Evolutionary conservation across 2,329 filamentous ascomycete species (phyloP).

Genomic region (Penicillium aurantiogriseum): DNA sequence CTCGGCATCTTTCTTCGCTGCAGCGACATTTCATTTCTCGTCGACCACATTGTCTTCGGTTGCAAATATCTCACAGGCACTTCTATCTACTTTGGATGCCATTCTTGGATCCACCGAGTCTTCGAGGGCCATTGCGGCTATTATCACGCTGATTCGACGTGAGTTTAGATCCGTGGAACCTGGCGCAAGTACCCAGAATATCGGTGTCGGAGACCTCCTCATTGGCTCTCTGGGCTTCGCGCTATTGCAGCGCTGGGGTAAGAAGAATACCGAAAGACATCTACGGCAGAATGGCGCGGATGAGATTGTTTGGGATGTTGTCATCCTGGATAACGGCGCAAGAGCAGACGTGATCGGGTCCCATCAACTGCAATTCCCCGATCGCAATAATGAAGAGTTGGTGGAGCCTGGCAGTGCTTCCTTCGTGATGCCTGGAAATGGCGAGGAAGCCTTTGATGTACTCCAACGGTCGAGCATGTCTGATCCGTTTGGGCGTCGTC

Average conservation of each 20-base stretch:
- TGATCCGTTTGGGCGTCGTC: slow-evolving; percentile 27
- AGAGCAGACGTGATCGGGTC: slow-evolving; percentile 49
- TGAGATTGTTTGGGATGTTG: slow-evolving; percentile 49
- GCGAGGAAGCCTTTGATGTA: slow-evolving; percentile 41
- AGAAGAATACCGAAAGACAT: slow-evolving; percentile 44
- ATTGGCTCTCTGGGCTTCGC: slow-evolving; percentile 47
- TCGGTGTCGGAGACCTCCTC: slow-evolving; percentile 46
- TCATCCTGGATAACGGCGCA: slow-evolving; percentile 48
- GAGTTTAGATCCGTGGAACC: slow-evolving; percentile 43
- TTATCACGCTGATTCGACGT: slow-evolving; percentile 47
- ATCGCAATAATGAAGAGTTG: slow-evolving; percentile 45
- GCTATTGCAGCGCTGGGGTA: slow-evolving; percentile 48
- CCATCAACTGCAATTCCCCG: slow-evolving; percentile 33
- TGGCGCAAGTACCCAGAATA: slow-evolving; percentile 34
- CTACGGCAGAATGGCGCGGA: slow-evolving; percentile 44
- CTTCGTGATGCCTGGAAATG: slow-evolving; percentile 40
- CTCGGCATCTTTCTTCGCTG: slow-evolving; percentile 48
- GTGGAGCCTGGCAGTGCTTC: slow-evolving; percentile 55
- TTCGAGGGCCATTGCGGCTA: slow-evolving; percentile 49
- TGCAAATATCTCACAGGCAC: slow-evolving; percentile 44
- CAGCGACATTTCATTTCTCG: slow-evolving; percentile 47
- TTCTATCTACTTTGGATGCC: slow-evolving; percentile 47
- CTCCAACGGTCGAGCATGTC: slow-evolving; percentile 31
- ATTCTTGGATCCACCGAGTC: slow-evolving; percentile 51
- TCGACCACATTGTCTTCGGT: slow-evolving; percentile 45